These are phyloP conservation scores for Exophiala calicioides DNA, from an alignment of 2,329 filamentous ascomycete genomes.

Conservation along the genomic window DNA sequence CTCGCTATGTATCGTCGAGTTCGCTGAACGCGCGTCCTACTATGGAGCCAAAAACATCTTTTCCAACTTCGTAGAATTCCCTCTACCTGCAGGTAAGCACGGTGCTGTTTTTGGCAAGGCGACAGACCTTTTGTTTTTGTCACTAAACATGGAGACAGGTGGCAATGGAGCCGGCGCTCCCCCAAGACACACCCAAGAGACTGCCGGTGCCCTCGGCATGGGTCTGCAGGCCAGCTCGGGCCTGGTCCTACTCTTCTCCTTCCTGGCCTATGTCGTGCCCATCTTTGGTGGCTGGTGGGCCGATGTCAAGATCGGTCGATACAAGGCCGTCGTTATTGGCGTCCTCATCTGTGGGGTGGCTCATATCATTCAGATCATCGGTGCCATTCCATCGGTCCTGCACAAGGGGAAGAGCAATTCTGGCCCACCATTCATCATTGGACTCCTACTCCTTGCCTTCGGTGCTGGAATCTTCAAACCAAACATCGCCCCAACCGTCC, in stretches of 20 bases:
- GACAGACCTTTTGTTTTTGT: too few species aligned
- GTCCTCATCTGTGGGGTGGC: conserved; percentile 64
- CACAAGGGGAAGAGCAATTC: neutral
- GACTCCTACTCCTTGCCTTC: conserved; percentile 67
- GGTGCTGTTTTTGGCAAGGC: too few species aligned
- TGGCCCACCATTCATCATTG: conserved; percentile 54
- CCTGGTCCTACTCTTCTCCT: conserved; percentile 58
- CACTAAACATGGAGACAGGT: too few species aligned
- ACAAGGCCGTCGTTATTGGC: conserved; percentile 68
- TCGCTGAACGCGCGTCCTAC: conserved; percentile 77
- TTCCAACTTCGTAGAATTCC: conserved; percentile 62
- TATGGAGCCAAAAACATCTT: conserved; percentile 70
- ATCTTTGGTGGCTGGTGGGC: conserved; percentile 61
- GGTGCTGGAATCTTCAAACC: conserved; percentile 80
- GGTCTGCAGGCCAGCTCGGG: conserved; percentile 59
- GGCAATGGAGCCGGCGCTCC: conserved; percentile 48
- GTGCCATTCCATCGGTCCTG: conserved; percentile 63
- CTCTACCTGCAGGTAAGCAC: conserved; percentile 54
- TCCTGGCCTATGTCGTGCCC: conserved; percentile 63
- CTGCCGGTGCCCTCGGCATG: conserved; percentile 60
- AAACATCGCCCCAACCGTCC: conserved; percentile 48
- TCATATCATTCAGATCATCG: conserved; percentile 65
- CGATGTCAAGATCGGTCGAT: conserved; percentile 61
- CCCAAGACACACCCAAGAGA: conserved; percentile 43
- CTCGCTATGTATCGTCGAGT: conserved; percentile 70